These are phyloP conservation scores for Paraphoma sp. DNA, from an alignment of 2,329 filamentous ascomycete genomes.

Conservation along the genomic window DNA sequence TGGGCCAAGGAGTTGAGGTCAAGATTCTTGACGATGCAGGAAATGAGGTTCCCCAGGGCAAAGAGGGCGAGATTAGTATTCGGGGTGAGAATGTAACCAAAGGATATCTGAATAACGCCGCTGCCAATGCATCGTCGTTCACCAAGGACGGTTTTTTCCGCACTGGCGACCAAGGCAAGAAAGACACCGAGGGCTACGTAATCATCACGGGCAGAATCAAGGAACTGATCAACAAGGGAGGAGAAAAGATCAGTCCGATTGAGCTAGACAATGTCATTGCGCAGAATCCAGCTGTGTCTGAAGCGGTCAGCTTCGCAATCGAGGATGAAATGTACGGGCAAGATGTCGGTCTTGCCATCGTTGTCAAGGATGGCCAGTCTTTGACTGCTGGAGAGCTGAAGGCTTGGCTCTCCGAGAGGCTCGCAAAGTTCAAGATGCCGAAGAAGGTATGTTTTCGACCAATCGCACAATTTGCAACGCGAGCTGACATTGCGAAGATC, in stretches of 20 bases:
- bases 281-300: constrained; percentile 73
- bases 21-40: constrained; percentile 76
- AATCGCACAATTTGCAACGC: constrained; percentile 15
- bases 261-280: constrained; percentile 84
- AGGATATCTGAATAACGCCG: constrained; percentile 83
- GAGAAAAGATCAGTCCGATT: constrained; percentile 88
- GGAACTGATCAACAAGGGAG: constrained; percentile 89
- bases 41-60: constrained; percentile 70
- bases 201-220: constrained; percentile 92
- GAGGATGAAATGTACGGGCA: constrained; percentile 84
- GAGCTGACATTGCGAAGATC: constrained; percentile 56
- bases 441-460: constrained; percentile 67
- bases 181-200: constrained; percentile 80
- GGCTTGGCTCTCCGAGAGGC: constrained; percentile 70
- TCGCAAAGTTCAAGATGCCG: constrained; percentile 85
- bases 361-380: constrained; percentile 69
- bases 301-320: constrained; percentile 84
- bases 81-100: constrained; percentile 82
- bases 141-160: constrained; percentile 81
- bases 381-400: constrained; percentile 67
- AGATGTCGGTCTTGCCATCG: constrained; percentile 78
- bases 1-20: constrained; percentile 84
- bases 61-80: constrained; percentile 83
- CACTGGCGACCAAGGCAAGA: constrained; percentile 84
- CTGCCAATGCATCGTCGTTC: constrained; percentile 77